A percentile compares a stretch with the other conserved stretches of the same genome.
These are phyloP conservation scores for Tetrahymena thermophila DNA, from an alignment of 73 alveolate species.

Conservation along the genomic window DNA sequence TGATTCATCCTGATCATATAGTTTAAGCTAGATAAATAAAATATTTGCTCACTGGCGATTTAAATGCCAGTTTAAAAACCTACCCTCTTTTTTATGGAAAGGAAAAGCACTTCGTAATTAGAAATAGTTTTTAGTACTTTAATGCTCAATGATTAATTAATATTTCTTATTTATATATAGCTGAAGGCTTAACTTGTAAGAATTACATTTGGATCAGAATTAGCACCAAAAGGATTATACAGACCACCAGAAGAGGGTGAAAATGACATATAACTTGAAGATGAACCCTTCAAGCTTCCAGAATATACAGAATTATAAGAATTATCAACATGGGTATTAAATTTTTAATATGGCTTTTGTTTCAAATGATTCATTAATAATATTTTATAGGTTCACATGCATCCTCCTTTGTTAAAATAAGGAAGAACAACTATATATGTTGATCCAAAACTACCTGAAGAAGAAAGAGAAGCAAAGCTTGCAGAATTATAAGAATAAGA, in stretches of 20 bases:
- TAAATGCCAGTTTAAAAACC: constrained; percentile 61
- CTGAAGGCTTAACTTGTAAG: constrained; percentile 89
- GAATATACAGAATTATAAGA: constrained; percentile 65
- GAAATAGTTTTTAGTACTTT: background rate
- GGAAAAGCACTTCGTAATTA: constrained; percentile 74
- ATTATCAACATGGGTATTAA: constrained; percentile 64
- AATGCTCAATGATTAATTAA: background rate
- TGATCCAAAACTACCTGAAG: constrained; percentile 68
- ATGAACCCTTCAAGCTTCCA: constrained; percentile 71
- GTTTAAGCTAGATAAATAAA: constrained; percentile 54
- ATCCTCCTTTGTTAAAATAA: constrained; percentile 44
- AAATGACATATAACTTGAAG: constrained; percentile 79
- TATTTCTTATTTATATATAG: background rate
- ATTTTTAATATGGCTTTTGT: background rate
- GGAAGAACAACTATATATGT: constrained; percentile 57
- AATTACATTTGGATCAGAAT: constrained; percentile 73
- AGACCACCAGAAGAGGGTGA: constrained; percentile 71
- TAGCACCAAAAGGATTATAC: constrained; percentile 90
- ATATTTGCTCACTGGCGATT: constrained; percentile 68
- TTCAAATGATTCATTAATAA: background rate
- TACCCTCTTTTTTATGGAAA: constrained; percentile 84
- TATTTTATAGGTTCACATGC: constrained; percentile 41
- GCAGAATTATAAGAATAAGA: constrained; percentile 38
- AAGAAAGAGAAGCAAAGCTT: constrained; percentile 53
- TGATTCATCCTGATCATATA: constrained; percentile 66